Evolutionary conservation across 176 grass and related monocot species (phyloP), one percentile per base, ranked within the genome.

Genomic region (Phragmites australis): DNA sequence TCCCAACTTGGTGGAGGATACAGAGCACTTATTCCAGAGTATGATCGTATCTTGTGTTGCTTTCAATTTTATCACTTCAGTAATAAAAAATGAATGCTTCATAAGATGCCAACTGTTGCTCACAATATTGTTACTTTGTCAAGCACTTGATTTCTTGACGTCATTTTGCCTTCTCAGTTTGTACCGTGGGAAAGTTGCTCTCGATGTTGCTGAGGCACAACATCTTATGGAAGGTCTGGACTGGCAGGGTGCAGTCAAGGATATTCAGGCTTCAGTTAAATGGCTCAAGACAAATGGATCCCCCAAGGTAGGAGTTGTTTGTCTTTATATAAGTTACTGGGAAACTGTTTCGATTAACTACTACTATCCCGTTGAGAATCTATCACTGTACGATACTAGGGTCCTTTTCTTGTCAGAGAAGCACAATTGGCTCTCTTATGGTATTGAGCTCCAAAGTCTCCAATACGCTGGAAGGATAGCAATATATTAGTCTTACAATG

Each of bases 261-360:
- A 98, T 77, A 94, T 94, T 63, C 72, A 83, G 12, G 92, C 95
- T 85, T 94, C 95, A 63, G 90, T 98, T 83, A 93, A 98, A 51
- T 98, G 95, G 95, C 88, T 98, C 54, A 98, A 98, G 48, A 71
- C 90, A 71, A 93, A 88, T 89, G 92, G 95, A 59, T 98, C 92
- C 50, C 41, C 92, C 47, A 98, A 98, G 92, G 95, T 91, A 52
- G 47, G 16, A 23, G 2, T n/a, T n/a, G n/a, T n/a, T n/a, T n/a
- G n/a, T n/a, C n/a, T n/a, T n/a, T n/a, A n/a, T n/a, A n/a, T 44
- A 30, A 50, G 34, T 77, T 63, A 9, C 40, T 65, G 5, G 6
- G 12, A 70, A 41, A 46, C 13, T 17, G 8, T 82, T 75, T 53
- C 23, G 6, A n/a, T 80, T 21, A 56, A 47, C 21, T 25, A 47